phyloP scores from a whole-genome alignment of 257 asterid species.

The Solanum peruvianum region DNA sequence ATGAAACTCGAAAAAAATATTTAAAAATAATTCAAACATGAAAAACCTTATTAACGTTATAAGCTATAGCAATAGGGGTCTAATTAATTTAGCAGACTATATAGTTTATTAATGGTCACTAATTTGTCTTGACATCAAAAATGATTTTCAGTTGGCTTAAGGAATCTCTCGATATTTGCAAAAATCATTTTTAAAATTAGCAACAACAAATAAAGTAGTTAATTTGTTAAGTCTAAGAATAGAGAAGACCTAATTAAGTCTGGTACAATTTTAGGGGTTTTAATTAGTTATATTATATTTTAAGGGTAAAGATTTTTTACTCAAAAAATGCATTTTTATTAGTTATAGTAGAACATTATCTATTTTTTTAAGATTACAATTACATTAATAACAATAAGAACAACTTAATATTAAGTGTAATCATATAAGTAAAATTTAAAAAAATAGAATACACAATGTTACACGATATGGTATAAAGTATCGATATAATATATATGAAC shows the following conservation, averaged over 20 bases:
- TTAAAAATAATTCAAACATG: neutral
- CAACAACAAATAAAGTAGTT: neutral
- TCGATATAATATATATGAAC: neutral
- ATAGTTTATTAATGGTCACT: neutral
- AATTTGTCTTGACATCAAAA: neutral
- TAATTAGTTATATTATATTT: neutral
- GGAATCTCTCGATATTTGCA: neutral
- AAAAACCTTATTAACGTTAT: neutral
- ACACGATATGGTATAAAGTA: neutral
- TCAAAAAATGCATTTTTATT: neutral
- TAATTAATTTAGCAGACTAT: neutral
- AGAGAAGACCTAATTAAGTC: neutral
- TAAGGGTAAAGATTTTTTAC: neutral
- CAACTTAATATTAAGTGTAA: accelerated
- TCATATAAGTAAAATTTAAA: neutral
- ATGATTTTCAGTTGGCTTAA: neutral
- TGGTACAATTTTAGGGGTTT: neutral
- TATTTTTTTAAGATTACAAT: neutral
- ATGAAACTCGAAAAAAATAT: accelerated
- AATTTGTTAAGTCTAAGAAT: neutral
- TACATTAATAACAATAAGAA: neutral
- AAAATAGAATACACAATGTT: too few relatives aligned
- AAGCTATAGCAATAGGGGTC: neutral
- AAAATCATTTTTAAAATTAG: neutral
- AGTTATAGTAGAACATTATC: neutral